phyloP scores from a whole-genome alignment of 2,329 filamentous ascomycete species.

The Monilinia vaccinii-corymbosi region DNA sequence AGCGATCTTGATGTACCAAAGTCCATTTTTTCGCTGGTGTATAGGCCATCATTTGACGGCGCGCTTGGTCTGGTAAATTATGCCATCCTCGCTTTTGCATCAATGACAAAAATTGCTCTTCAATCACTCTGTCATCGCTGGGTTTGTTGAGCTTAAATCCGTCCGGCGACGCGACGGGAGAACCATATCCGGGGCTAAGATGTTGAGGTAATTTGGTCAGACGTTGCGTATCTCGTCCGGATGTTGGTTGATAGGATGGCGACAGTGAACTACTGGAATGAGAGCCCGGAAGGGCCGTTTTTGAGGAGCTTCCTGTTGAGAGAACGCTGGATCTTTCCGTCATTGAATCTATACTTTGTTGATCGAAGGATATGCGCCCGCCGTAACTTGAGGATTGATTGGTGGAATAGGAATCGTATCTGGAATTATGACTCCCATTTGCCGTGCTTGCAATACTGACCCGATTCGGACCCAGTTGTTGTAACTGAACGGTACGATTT shows the following conservation, averaged over 20 bases:
- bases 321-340: slow-evolving; percentile 47
- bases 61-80: slow-evolving; percentile 88
- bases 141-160: slow-evolving; percentile 60
- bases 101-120: slow-evolving; percentile 82
- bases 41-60: slow-evolving; percentile 93
- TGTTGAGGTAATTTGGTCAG: slow-evolving; percentile 41
- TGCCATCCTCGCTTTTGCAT: slow-evolving; percentile 99
- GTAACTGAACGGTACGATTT: slow-evolving; percentile 60
- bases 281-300: slow-evolving; percentile 44
- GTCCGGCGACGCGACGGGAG: slow-evolving; percentile 20
- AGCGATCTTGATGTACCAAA: slow-evolving; percentile 84
- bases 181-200: slow-evolving; percentile 17
- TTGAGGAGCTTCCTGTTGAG: slow-evolving; percentile 45
- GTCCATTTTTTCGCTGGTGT: slow-evolving; percentile 96
- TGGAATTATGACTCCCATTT: slow-evolving; percentile 44
- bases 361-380: slow-evolving; percentile 46
- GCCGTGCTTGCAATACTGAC: slow-evolving; percentile 43
- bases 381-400: slow-evolving; percentile 24
- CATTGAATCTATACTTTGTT: slow-evolving; percentile 55
- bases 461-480: slow-evolving; percentile 59
- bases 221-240: slow-evolving; percentile 44
- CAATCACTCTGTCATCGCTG: slow-evolving; percentile 72
- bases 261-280: slow-evolving; percentile 45
- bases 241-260: slow-evolving; percentile 19
- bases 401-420: slow-evolving; percentile 55